phyloP scores from a whole-genome alignment of 805 yeast species.

The Lachancea dasiensis region DNA sequence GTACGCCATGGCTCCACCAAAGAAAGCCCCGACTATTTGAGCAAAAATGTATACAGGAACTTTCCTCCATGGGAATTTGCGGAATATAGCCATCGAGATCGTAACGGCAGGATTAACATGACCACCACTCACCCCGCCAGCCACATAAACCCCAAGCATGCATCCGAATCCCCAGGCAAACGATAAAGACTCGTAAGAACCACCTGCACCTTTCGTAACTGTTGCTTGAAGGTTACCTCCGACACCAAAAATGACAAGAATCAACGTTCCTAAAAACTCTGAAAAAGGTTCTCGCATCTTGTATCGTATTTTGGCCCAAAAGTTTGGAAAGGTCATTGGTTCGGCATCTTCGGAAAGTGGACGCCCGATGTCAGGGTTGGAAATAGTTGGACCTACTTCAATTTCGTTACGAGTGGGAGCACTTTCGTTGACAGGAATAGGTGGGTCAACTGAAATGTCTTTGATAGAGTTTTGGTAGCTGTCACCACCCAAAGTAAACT shows the following conservation, averaged over 20 bases:
- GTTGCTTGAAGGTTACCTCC: conserved; percentile 25
- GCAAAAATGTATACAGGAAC: conserved; percentile 38
- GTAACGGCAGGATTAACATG: conserved; percentile 46
- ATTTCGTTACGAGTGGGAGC: no score
- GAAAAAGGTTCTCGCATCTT: conserved; percentile 37
- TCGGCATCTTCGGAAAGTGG: conserved; percentile 8
- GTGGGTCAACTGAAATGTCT: no score
- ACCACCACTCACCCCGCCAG: conserved; percentile 46
- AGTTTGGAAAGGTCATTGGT: conserved; percentile 13
- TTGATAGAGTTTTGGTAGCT: conserved; percentile 13
- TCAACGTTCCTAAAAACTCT: conserved; percentile 40
- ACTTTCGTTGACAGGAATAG: no score
- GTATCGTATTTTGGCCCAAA: conserved; percentile 17
- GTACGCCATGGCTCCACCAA: conserved; percentile 40
- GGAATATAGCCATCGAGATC: conserved; percentile 37
- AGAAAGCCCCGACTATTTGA: conserved; percentile 40
- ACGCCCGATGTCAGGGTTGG: background rate
- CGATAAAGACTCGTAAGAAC: conserved; percentile 35
- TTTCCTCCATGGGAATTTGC: conserved; percentile 44
- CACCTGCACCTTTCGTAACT: conserved; percentile 33
- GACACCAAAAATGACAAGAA: conserved; percentile 40
- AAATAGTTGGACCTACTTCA: background rate
- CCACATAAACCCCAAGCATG: conserved; percentile 39
- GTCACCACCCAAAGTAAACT: conserved; percentile 14
- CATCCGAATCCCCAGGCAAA: conserved; percentile 44